Base-by-base conservation (phyloP, 495 filamentous ascomycete species). In the Penicillium angulare region DNA sequence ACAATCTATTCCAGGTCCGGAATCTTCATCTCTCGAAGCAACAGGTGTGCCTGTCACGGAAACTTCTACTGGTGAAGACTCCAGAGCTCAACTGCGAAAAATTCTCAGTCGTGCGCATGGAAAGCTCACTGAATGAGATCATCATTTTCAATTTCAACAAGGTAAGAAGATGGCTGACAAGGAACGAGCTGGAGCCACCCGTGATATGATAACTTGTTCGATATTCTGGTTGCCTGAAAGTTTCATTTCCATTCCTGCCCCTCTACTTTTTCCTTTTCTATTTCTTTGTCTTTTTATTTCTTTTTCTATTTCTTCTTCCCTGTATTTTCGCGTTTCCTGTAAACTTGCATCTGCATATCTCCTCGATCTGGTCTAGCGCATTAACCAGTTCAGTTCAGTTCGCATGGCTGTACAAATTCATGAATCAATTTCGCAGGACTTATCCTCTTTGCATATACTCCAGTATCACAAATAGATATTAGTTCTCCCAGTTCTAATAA, bases 91-190 rank as follows among this genome's bases (percentile, higher is more conserved):
- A 13, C 42, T 71, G 34, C 57, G 57, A 8, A 54, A 43, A 23
- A 43, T 69, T 8, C 49, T 69, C 27, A 50, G 21, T 35, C 58
- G 63, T 31, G 57, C 52, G 8, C 58, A 57, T 32, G 54, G 59
- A 1, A 61, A 54, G 24, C 9, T 33, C 36, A 54, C 34, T 7
- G 44, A 53, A 44, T 52, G 21, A 49, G 18, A 23, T 31, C 17
- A 18, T 43, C 9, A 22, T 31, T 43, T 18, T 41, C 16, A 41
- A 36, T 16, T 36, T 6, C 35, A 20, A 12, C 38, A 20, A 20
- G 38, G n/a, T 21, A 41, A 20, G 9, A 21, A 18, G 13, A 41
- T 9, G 35, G 35, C 12, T 20, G 38, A 18, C 10, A 41, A 41
- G n/a, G n/a, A n/a, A n/a, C n/a, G n/a, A n/a, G n/a, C n/a, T n/a